Percentiles rank a stretch among this genome's conserved stretches.
These are phyloP conservation scores for Arthrobotrys sinensis DNA, from an alignment of 2,329 filamentous ascomycete genomes.

Conservation along the genomic window DNA sequence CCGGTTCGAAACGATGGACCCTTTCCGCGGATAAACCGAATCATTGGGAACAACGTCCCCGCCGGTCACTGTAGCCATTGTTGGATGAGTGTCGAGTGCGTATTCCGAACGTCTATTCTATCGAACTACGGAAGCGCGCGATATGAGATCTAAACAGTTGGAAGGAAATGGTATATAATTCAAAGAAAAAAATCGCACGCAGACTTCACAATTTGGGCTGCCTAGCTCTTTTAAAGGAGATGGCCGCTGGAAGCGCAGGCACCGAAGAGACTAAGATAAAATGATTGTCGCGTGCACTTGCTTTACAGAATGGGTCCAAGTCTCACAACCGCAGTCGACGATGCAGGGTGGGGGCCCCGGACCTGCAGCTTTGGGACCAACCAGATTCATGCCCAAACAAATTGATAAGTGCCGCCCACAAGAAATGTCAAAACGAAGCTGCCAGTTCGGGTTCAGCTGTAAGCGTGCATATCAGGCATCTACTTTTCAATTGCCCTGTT, in stretches of 20 bases:
- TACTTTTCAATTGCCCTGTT: slow-evolving; percentile 56
- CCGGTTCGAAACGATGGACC: slow-evolving; percentile 41
- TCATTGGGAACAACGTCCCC: slow-evolving; percentile 44
- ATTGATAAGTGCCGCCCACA: slow-evolving; percentile 54
- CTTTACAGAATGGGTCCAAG: slow-evolving; percentile 27
- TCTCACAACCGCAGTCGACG: slow-evolving; percentile 38
- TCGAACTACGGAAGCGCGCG: slow-evolving; percentile 40
- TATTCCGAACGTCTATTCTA: slow-evolving; percentile 17
- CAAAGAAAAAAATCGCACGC: slow-evolving; percentile 24
- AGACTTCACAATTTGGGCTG: slow-evolving; percentile 12
- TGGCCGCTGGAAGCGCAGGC: slow-evolving; percentile 23
- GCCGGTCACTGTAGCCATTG: slow-evolving; percentile 45
- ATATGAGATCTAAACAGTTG: slow-evolving; percentile 27
- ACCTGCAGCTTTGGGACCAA: slow-evolving; percentile 61
- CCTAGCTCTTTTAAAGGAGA: slow-evolving; percentile 21
- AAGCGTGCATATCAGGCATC: slow-evolving; percentile 60
- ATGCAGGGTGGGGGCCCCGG: slow-evolving; percentile 55
- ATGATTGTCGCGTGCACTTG: slow-evolving; percentile 59
- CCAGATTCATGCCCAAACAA: slow-evolving; percentile 42
- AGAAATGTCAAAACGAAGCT: slow-evolving; percentile 58
- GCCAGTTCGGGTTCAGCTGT: slow-evolving; percentile 53
- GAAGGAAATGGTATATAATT: slow-evolving; percentile 32
- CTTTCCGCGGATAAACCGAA: slow-evolving; percentile 45
- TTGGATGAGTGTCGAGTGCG: slow-evolving; percentile 26
- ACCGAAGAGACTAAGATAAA: slow-evolving; percentile 50